phyloP scores from a whole-genome alignment of 345 rosid species.

The Corymbia maculata region DNA sequence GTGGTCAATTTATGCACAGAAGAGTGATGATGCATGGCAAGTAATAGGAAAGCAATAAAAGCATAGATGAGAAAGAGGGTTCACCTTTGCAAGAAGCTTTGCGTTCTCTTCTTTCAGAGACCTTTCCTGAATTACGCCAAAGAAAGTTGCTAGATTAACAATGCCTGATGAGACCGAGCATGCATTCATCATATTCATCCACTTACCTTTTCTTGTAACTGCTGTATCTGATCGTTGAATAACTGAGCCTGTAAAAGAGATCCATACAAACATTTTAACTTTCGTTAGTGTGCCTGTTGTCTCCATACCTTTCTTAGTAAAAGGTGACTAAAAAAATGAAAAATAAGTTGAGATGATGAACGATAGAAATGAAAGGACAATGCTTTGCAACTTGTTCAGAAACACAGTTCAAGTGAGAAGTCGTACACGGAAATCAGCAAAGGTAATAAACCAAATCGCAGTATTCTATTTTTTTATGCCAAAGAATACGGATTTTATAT shows the following conservation, averaged over 20 bases:
- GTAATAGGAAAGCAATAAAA: neutral
- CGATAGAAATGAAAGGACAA: neutral
- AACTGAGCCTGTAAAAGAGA: constrained; percentile 22
- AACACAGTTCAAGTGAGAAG: neutral
- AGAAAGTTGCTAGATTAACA: neutral
- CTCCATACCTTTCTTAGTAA: neutral
- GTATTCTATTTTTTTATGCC: neutral
- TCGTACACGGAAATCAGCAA: neutral
- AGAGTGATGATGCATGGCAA: neutral
- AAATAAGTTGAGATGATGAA: neutral
- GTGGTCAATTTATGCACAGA: neutral
- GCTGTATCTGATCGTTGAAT: constrained; percentile 24
- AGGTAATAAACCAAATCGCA: neutral
- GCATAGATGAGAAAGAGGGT: neutral
- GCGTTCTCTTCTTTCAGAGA: constrained; percentile 32
- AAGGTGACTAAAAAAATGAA: neutral
- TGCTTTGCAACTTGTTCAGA: neutral
- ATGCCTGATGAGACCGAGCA: neutral
- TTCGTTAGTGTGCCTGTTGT: neutral
- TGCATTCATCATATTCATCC: neutral
- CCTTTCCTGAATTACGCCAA: constrained; percentile 27
- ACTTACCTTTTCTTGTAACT: constrained; percentile 33
- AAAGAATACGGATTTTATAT: neutral
- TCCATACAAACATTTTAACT: neutral
- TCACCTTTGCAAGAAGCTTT: constrained; percentile 27